Evolutionary conservation across 805 yeast species (phyloP), one percentile per base, ranked within the genome.

Genomic region (Candida sanyiensis): DNA sequence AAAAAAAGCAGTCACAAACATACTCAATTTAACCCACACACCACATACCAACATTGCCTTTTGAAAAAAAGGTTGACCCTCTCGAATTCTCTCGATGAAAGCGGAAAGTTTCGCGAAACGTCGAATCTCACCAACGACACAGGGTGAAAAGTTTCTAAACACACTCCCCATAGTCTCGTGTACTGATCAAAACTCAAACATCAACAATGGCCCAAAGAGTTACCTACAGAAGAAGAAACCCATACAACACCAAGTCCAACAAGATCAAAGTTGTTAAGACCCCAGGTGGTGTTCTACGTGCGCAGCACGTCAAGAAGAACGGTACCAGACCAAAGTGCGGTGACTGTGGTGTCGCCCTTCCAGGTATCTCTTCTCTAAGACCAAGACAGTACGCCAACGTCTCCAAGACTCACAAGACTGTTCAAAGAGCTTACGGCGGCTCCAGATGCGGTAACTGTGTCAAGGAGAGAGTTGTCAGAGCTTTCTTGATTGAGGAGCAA

Each of bases 191-290:
- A n/a, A n/a, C n/a, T n/a, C n/a, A n/a, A n/a, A n/a, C n/a, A n/a
- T n/a, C n/a, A n/a, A 75, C 64, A 76, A 93, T 93, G 98, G 98
- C 96, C 70, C 95, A 88, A 77, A 90, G 98, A 83, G 94, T 89
- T 73, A 88, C 97, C 59, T 89, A 80, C 84, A 87, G 97, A 83
- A 87, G 95, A 81, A 86, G 95, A 82, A 89, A 88, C 73, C 96
- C 97, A 77, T 89, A 88, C 96, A 93, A 93, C 95, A 89, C 98
- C 83, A 83, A 82, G 74, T 93, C 98, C 61, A 93, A 93, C 96
- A 86, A 84, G 79, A 90, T 93, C 80, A 90, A 85, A 90, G 95
- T 90, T 73, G 95, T 90, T 64, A 93, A 90, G 87, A 93, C 99
- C 75, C 98, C 99, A 74, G 99, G 99, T 81, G 97, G 97, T 69